Base-by-base conservation (phyloP, 768 basidiomycete genomes). In the Trametes sanguinea region DNA sequence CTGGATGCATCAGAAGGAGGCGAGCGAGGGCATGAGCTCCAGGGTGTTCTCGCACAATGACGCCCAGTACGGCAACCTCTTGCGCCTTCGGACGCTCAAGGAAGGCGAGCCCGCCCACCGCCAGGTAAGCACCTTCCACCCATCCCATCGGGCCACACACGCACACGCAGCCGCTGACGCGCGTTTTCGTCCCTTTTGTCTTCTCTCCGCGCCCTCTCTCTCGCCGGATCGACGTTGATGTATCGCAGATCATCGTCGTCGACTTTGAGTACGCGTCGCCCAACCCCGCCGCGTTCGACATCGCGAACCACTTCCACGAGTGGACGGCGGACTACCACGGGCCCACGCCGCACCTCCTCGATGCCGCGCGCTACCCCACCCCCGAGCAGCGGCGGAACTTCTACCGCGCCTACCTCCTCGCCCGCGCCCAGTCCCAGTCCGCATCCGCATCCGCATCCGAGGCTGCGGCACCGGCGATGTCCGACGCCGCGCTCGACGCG, bases 231-330 rank as follows among this genome's bases (percentile, higher is more conserved):
- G 22, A 43, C 35, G 35, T 37, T 37, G 6, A 11, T 37, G 53
- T 27, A 39, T 46, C 56, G 44, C 64, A 95, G 91, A 87, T 96
- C 64, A 91, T 96, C 72, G 92, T 96, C 39, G 94, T 97, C 65
- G 97, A 99, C 76, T 98, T 98, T 72, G 97, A 99, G 77, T 99
- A 99, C 72, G 94, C 96, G 13, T 83, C 88, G 0, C 89, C 92
- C 4, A 98, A 98, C 71, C 89, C 95, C 29, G 86, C 94, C 3
- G 92, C 93, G 3, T 97, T 88, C 75, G 97, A 99, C 72, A 95
- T 99, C 67, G 96, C 91, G 59, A 96, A 96, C 74, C 94, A 96
- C 74, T 97, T 95, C 76, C 89, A 92, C 71, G 97, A 98, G 76
- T 98, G 97, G 96, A 92, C 92, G 17, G 89, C 93, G 14, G 83